Percentiles rank a stretch among this genome's conserved stretches.
Conservation (phyloP, 129 eudicot species). For the Solidago caesia region DNA sequence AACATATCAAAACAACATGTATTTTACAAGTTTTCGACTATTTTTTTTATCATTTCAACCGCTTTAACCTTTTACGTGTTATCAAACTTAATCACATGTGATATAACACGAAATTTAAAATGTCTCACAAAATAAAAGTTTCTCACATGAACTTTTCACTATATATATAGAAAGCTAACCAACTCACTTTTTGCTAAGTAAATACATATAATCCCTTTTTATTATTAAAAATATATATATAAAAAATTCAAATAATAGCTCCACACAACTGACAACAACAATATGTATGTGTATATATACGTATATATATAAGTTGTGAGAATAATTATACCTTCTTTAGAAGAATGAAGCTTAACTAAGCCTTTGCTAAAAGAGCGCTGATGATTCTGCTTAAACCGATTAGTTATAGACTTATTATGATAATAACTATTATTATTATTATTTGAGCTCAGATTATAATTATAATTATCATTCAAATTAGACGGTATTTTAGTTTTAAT, state of each 20-base stretch:
- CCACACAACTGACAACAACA: background rate
- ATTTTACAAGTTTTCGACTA: no score
- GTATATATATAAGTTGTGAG: background rate
- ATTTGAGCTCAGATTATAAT: constrained; percentile 22
- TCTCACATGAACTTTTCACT: no score
- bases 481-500: constrained; percentile 63
- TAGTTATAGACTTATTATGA: constrained; percentile 36
- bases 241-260: background rate
- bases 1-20: no score
- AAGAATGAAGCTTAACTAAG: constrained; percentile 37
- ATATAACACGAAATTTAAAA: no score
- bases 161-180: background rate
- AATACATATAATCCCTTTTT: background rate
- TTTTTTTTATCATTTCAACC: no score
- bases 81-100: no score
- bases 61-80: no score
- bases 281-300: no score
- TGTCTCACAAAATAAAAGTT: no score
- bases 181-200: background rate
- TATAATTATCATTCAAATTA: constrained; percentile 27
- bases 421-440: constrained; percentile 32
- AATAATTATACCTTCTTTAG: constrained; percentile 52
- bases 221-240: no score
- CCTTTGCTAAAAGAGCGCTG: constrained; percentile 40
- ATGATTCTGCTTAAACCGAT: constrained; percentile 42